Evolutionary conservation across 768 basidiomycete species (phyloP).

Genomic region (Lepiota brunneoincarnata): DNA sequence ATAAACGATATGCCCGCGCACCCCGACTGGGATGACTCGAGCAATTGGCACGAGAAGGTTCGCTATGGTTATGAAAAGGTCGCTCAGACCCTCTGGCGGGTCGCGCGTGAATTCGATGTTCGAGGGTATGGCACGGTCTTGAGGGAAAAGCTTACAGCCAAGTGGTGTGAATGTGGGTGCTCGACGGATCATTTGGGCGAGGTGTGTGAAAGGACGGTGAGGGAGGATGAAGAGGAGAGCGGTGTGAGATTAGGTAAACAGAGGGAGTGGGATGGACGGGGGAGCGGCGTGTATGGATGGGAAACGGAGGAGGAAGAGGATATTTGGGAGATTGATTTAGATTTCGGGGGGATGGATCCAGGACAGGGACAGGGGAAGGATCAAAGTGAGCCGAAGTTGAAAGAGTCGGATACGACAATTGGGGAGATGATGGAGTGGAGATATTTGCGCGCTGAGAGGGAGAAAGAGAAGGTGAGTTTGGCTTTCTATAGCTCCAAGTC

Average conservation of each 20-base stretch:
- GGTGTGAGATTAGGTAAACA: constrained; percentile 60
- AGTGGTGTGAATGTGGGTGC: constrained; percentile 83
- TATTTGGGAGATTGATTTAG: constrained; percentile 69
- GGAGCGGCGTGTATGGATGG: constrained; percentile 71
- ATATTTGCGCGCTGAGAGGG: constrained; percentile 65
- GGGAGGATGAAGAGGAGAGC: constrained; percentile 65
- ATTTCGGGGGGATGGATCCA: constrained; percentile 42
- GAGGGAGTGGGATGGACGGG: constrained; percentile 75
- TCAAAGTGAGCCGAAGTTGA: constrained; percentile 36
- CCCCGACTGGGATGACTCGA: constrained; percentile 42
- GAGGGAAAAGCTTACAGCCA: constrained; percentile 67
- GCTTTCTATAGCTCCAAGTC: neutral
- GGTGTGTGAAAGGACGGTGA: constrained; percentile 71
- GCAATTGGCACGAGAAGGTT: constrained; percentile 58
- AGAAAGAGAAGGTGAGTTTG: constrained; percentile 61
- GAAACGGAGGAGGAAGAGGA: constrained; percentile 76
- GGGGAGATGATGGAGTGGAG: constrained; percentile 75
- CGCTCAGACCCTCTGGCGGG: constrained; percentile 64
- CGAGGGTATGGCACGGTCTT: constrained; percentile 69
- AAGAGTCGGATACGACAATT: constrained; percentile 60
- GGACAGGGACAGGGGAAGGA: constrained; percentile 32
- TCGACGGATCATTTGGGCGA: constrained; percentile 77
- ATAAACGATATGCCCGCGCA: constrained; percentile 31
- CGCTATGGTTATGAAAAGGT: constrained; percentile 64
- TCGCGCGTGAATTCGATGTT: constrained; percentile 70